phyloP scores from a whole-genome alignment of 2,329 filamentous ascomycete genomes.

The Fusarium torulosum region DNA sequence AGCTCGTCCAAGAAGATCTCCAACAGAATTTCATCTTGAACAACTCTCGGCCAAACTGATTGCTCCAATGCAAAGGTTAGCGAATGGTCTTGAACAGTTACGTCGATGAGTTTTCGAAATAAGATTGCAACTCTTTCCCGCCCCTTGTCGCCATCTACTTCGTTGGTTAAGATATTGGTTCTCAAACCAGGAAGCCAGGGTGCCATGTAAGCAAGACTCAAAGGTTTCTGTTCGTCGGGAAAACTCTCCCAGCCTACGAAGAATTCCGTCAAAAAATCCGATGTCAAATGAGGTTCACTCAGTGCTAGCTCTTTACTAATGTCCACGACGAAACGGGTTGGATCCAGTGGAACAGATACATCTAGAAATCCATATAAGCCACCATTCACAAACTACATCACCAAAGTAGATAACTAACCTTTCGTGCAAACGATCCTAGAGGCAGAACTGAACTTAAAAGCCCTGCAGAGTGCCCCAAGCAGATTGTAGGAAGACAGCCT shows the following conservation, averaged over 20 bases:
- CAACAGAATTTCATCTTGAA: constrained; percentile 72
- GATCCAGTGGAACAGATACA: constrained; percentile 72
- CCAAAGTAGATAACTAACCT: constrained; percentile 57
- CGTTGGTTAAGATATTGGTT: constrained; percentile 68
- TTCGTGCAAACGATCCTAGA: constrained; percentile 72
- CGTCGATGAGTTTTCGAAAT: constrained; percentile 75
- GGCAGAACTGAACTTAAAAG: constrained; percentile 74
- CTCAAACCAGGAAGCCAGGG: constrained; percentile 75
- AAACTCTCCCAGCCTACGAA: constrained; percentile 80
- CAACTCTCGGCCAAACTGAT: constrained; percentile 73
- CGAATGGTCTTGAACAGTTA: constrained; percentile 70
- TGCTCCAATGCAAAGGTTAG: constrained; percentile 73
- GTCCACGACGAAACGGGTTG: constrained; percentile 73
- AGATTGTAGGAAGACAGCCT: constrained; percentile 76
- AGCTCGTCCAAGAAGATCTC: constrained; percentile 77
- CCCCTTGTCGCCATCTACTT: constrained; percentile 73
- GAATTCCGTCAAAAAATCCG: constrained; percentile 79
- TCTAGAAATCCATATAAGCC: constrained; percentile 56
- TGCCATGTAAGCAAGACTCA: constrained; percentile 77
- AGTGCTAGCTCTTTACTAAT: constrained; percentile 73
- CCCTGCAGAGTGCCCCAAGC: constrained; percentile 73
- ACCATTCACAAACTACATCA: not conserved
- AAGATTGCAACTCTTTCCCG: constrained; percentile 73
- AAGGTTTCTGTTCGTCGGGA: constrained; percentile 73
- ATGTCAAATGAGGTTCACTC: constrained; percentile 75